These are phyloP conservation scores for Rhizoclosmatium globosum DNA, from an alignment of 192 early-diverging fungal genomes.

Conservation along the genomic window DNA sequence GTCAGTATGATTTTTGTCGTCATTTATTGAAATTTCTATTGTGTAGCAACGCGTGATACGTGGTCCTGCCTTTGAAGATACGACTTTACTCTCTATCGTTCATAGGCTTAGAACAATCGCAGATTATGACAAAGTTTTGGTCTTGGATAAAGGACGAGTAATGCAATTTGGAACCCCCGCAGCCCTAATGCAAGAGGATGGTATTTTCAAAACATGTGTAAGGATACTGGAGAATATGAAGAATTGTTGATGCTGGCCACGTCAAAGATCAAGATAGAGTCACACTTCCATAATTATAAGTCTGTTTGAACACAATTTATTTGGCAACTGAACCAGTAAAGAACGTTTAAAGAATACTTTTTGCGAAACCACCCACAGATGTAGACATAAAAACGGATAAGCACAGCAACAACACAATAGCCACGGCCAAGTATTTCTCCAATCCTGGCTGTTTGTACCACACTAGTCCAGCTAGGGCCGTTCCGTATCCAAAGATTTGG, in stretches of 20 bases:
- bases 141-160: conserved; percentile 75
- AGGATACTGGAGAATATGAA: conserved; percentile 44
- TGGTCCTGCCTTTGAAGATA: conserved; percentile 49
- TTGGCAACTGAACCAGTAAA: no score
- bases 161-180: conserved; percentile 72
- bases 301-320: no score
- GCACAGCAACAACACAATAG: not conserved
- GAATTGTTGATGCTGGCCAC: conserved; percentile 31
- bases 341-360: no score
- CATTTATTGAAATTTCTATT: no score
- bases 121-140: conserved; percentile 67
- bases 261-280: not conserved
- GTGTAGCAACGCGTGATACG: conserved; percentile 76
- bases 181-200: conserved; percentile 59
- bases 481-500: conserved; percentile 46
- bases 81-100: conserved; percentile 77
- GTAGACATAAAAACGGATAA: no score
- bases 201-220: conserved; percentile 44
- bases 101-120: conserved; percentile 76
- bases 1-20: no score
- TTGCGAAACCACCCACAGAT: no score
- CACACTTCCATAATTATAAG: no score
- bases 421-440: not conserved
- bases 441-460: conserved; percentile 36
- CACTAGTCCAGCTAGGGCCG: conserved; percentile 40